phyloP scores from a whole-genome alignment of 2,329 filamentous ascomycete species.

The Monascus ruber region DNA sequence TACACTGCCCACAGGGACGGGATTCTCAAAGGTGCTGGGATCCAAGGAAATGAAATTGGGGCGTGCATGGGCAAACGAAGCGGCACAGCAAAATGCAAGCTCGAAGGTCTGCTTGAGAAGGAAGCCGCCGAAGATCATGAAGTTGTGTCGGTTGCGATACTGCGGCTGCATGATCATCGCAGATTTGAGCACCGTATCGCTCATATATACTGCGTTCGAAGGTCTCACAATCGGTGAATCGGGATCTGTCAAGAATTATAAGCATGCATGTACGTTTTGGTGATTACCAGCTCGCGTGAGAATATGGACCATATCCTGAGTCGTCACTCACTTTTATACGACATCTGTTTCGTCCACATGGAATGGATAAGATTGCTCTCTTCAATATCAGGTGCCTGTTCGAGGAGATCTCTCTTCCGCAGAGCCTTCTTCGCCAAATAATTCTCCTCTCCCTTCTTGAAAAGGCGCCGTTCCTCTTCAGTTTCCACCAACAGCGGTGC shows the following conservation, averaged over 20 bases:
- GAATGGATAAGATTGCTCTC: constrained; percentile 62
- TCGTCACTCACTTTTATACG: constrained; percentile 42
- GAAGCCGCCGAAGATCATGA: constrained; percentile 70
- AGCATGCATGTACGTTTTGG: neutral
- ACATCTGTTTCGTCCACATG: constrained; percentile 59
- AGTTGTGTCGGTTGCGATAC: constrained; percentile 57
- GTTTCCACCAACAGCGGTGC: constrained; percentile 52
- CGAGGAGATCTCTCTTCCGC: constrained; percentile 48
- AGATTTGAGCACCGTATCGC: constrained; percentile 50
- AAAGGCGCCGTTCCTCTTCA: constrained; percentile 53
- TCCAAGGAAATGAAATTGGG: constrained; percentile 63
- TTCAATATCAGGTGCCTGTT: constrained; percentile 57
- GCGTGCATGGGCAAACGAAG: constrained; percentile 56
- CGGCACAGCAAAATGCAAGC: constrained; percentile 63
- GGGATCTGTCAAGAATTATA: constrained; percentile 33
- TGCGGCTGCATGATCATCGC: constrained; percentile 68
- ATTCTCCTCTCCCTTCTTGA: constrained; percentile 52
- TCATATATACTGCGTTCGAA: constrained; percentile 50
- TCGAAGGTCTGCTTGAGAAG: constrained; percentile 65
- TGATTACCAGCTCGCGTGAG: neutral
- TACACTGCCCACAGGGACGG: constrained; percentile 63
- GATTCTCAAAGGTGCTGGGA: constrained; percentile 63
- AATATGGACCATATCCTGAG: neutral
- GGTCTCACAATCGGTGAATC: constrained; percentile 44
- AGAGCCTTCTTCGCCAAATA: constrained; percentile 56